These are phyloP conservation scores for Mycena vitilis DNA, from an alignment of 768 basidiomycete genomes.

Conservation along the genomic window DNA sequence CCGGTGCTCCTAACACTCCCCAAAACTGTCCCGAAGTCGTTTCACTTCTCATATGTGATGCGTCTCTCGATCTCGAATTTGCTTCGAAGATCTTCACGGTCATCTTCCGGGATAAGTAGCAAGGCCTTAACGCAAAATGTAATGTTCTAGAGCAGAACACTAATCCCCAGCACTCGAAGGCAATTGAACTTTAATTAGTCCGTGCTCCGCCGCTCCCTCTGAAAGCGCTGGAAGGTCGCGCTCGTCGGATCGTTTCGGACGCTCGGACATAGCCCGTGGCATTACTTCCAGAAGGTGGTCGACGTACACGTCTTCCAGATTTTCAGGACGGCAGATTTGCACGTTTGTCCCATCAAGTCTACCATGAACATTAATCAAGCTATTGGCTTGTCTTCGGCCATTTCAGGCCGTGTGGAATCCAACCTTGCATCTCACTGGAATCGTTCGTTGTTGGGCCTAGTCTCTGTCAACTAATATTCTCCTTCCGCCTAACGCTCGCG, in stretches of 20 bases:
- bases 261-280: background rate
- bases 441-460: too few species aligned
- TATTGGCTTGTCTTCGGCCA: too few species aligned
- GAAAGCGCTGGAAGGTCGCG: conserved; percentile 18
- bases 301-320: conserved; percentile 9
- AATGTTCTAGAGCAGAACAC: conserved; percentile 2
- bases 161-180: background rate
- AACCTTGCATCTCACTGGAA: too few species aligned
- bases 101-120: background rate
- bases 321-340: background rate
- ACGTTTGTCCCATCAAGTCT: background rate
- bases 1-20: too few species aligned
- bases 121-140: background rate
- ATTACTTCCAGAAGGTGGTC: conserved; percentile 1
- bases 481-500: background rate
- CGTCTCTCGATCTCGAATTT: background rate
- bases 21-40: too few species aligned
- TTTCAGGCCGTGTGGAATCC: too few species aligned
- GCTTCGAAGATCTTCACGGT: background rate
- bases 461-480: background rate
- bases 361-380: too few species aligned
- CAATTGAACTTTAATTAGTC: too few species aligned
- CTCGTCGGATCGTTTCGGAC: conserved; percentile 14
- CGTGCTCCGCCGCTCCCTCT: too few species aligned
- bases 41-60: too few species aligned